phyloP scores from a whole-genome alignment of 805 yeast species.

The Yarrowia porcina region DNA sequence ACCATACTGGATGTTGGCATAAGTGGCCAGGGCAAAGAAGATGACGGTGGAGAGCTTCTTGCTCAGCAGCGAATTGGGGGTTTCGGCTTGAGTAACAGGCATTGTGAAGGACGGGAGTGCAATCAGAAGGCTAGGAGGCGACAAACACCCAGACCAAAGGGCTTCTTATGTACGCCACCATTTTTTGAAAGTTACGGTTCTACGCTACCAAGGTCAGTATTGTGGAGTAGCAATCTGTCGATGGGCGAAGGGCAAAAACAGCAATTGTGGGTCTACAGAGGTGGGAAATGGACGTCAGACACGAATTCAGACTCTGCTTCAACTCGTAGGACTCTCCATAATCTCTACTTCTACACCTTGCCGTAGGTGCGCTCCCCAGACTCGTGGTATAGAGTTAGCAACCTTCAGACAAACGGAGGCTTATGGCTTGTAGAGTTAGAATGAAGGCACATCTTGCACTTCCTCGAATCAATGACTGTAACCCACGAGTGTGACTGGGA shows the following conservation, averaged over 20 bases:
- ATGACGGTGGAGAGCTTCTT: conserved; percentile 18
- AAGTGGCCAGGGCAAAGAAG: conserved; percentile 23
- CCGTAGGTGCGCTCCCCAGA: background rate
- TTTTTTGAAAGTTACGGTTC: conserved; percentile 13
- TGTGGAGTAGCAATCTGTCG: conserved; percentile 6
- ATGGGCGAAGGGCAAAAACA: background rate
- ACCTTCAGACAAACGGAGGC: conserved; percentile 11
- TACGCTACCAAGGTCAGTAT: background rate
- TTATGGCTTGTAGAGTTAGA: background rate
- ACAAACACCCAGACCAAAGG: background rate
- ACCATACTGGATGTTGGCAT: conserved; percentile 21
- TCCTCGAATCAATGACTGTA: conserved; percentile 11
- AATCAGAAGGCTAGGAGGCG: background rate
- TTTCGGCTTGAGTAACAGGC: conserved; percentile 24
- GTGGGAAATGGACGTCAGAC: background rate
- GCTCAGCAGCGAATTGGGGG: conserved; percentile 17
- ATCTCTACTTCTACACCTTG: background rate
- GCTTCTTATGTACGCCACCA: conserved; percentile 21
- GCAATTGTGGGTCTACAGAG: background rate
- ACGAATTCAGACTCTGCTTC: background rate
- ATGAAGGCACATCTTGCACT: background rate
- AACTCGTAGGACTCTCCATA: background rate
- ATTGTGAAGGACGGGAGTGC: background rate
- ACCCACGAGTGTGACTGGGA: background rate
- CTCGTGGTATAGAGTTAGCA: conserved; percentile 1